Base-by-base conservation (phyloP, 805 yeast species). In the Suhomyces tanzawaensis region DNA sequence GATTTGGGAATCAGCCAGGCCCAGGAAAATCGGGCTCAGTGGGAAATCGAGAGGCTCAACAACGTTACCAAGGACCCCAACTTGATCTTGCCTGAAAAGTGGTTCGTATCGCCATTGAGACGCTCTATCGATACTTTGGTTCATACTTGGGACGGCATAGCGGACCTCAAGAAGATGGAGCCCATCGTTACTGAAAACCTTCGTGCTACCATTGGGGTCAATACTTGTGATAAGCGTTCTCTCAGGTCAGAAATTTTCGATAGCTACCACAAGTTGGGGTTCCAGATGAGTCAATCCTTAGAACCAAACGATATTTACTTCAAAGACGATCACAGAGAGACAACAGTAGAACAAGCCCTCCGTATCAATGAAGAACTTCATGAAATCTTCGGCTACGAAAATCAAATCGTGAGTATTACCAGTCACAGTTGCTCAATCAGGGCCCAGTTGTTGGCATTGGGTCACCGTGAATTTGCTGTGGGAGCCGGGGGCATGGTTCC, bases 401-500 rank as follows among this genome's bases (percentile, higher is more conserved):
- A 60, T 19, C 52, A 55, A 4, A 54, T 56, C 26, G 52, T 67
- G 34, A 67, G 69, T 31, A 54, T 74, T n/a, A 75, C 81, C 11
- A 61, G 69, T 19, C 82, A 76, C 48, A 65, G 75, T 15, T 81
- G 81, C 0, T 60, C 74, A 18, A 74, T 76, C 32, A 53, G 75
- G 31, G 66, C 77, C 3, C 72, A 75, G 40, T 57, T 76, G 34
- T 46, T 64, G 44, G 80, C 68, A 2, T 52, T 73, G 38, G 66
- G 66, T 16, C 82, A 76, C 51, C 56, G 79, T 29, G 54, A 59
- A 13, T 76, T 75, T 48, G 60, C 71, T 5, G 61, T 77, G 21
- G 70, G 69, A 11, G 74, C 82, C 1, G 82, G 82, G 7, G 81
- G 77, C 8, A 71, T 77, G 71, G 66, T 76, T 28, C 80, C 82